A percentile compares a stretch with the other conserved stretches of the same genome.
phyloP scores from a whole-genome alignment of 441 rosid genomes.

The Pelargonium cotyledonis region DNA sequence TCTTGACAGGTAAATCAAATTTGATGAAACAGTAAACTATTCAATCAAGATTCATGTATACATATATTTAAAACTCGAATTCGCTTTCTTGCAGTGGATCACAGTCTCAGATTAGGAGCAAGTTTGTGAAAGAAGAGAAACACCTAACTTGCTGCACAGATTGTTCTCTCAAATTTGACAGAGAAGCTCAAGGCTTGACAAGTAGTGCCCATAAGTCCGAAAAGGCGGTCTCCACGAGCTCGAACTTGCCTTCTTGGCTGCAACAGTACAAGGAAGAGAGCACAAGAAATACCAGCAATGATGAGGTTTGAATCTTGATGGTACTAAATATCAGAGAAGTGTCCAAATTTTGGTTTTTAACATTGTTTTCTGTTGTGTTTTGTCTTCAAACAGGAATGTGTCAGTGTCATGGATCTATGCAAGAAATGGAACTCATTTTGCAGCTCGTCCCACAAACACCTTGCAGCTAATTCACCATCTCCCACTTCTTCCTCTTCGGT shows the following conservation, averaged over 20 bases:
- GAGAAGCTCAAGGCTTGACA: slow-evolving; percentile 1
- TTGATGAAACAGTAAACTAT: neutral
- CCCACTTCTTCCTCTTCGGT: slow-evolving; percentile 33
- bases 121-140: slow-evolving; percentile 23
- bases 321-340: too few species aligned
- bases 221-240: slow-evolving; percentile 18
- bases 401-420: slow-evolving; percentile 25
- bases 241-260: slow-evolving; percentile 60
- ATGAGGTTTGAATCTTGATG: slow-evolving; percentile 29
- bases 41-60: neutral
- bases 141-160: slow-evolving; percentile 22
- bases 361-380: too few species aligned
- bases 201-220: slow-evolving; percentile 3
- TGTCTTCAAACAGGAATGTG: slow-evolving; percentile 24
- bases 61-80: neutral
- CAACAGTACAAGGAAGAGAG: slow-evolving; percentile 46
- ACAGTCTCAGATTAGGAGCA: slow-evolving; percentile 25
- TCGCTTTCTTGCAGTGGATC: slow-evolving; percentile 31
- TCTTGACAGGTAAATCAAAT: slow-evolving; percentile 37
- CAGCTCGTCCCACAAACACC: slow-evolving; percentile 22
- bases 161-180: neutral
- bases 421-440: slow-evolving; percentile 27
- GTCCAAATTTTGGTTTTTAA: too few species aligned
- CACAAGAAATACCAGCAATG: slow-evolving; percentile 19
- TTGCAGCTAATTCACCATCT: too few species aligned